Evolutionary conservation across 352 stramenopile species (phyloP), one percentile per base, ranked within the genome.

Genomic region (Phytophthora niederhauseri): DNA sequence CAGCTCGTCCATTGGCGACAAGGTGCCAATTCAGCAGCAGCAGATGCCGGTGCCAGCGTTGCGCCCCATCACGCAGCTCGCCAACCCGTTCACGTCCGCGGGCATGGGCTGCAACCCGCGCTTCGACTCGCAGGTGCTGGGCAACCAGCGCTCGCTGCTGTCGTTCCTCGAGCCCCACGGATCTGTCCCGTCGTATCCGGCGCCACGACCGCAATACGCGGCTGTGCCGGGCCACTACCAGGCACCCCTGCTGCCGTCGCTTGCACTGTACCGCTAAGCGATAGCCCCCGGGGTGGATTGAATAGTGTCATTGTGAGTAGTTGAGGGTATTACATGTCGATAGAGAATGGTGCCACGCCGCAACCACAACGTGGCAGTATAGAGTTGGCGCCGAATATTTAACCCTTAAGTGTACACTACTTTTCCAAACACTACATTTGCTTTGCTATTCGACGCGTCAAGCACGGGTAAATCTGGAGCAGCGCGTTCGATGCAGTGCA

Each of bases 131-230:
- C 57, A 75, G 2, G 45, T 77, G 9, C 46, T 73, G 28, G 71
- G 61, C 34, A 72, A 73, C 59, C 68, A 78, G 58, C 72, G 69
- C 11, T 82, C 75, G 54, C 63, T 82, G n/a, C 62, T 82, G 20
- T 80, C 75, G 51, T 82, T 80, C 46, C 69, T 80, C 15, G 56
- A 76, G 46, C 66, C 75, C 19, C 57, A 72, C 34, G 54, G 46
- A 48, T 22, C 61, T 9, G 14, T 17, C 53, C 49, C 63, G 22
- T 73, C 67, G 6, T 68, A 65, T 31, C 19, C 62, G 26, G 58
- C 50, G 28, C 59, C 59, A 1, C 67, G 70, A n/a, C 54, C 49
- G 51, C 62, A 73, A 28, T 76, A 70, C 45, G 48, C 57, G 49
- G 66, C 59, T 36, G 51, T 67, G 14, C 46, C 70, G 24, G 57